Percentiles rank a stretch among this genome's conserved stretches.
Evolutionary conservation across 2,329 filamentous ascomycete species (phyloP).

Genomic region (Stachybotrys echinatus): DNA sequence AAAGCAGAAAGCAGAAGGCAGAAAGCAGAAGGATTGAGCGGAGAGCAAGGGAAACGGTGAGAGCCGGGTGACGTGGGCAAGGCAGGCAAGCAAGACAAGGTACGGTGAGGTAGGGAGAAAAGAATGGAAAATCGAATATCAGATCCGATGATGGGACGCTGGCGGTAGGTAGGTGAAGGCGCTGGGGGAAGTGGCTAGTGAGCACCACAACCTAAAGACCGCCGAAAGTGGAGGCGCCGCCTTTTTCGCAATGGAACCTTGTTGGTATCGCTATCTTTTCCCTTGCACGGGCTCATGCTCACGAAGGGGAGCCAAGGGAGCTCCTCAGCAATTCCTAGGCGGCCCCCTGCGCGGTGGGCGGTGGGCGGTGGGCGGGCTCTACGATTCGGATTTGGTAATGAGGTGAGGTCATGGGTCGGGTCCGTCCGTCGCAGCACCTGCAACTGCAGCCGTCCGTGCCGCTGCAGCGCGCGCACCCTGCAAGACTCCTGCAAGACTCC

Average conservation of each 20-base stretch:
- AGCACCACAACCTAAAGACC: neutral
- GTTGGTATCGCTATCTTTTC: neutral
- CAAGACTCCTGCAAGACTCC: too few relatives aligned
- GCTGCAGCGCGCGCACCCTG: too few relatives aligned
- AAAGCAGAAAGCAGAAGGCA: too few relatives aligned
- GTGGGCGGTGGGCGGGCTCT: neutral
- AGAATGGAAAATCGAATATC: neutral
- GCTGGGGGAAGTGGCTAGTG: neutral
- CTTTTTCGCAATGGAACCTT: neutral
- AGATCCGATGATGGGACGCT: neutral
- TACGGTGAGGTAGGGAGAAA: neutral
- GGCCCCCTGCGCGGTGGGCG: too few relatives aligned
- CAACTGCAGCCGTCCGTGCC: neutral
- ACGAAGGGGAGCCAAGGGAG: too few relatives aligned
- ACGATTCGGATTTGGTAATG: neutral
- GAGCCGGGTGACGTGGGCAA: neutral
- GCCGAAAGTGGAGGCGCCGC: constrained; percentile 1
- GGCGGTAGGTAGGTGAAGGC: neutral
- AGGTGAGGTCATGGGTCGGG: neutral
- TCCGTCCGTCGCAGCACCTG: neutral
- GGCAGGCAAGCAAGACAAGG: neutral
- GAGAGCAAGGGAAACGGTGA: neutral
- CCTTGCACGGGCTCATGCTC: neutral
- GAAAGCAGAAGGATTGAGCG: too few relatives aligned
- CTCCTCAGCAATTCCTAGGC: too few relatives aligned